Base-by-base conservation (phyloP, 2,329 filamentous ascomycete species). In the Xylaria sp. region DNA sequence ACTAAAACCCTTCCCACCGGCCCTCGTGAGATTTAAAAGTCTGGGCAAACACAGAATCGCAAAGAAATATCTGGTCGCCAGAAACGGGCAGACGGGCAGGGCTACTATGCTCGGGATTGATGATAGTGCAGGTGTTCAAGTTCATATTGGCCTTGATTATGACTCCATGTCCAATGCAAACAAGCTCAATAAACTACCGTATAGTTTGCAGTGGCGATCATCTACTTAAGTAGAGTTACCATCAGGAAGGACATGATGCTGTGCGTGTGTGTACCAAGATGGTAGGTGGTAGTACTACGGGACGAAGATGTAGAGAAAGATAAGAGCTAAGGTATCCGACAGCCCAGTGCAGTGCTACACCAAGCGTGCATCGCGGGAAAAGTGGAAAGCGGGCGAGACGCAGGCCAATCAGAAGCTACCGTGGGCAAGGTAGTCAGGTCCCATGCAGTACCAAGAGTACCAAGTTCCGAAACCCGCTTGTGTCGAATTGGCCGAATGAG, bases 401-500 rank as follows among this genome's bases (percentile, higher is more conserved):
- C 15, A 15, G 18, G 34, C 61, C 65, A 68, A 65, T 64, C 4
- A 60, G 48, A 39, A n/a, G 34, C 39, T 20, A 34, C 18, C 1
- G 32, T 8, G 5, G 23, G n/a, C 12, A 10, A 18, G 7, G 18
- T 36, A 23, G 65, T 48, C 55, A 62, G 52, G 64, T 45, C 64
- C 32, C 45, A 12, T 45, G 18, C 41, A n/a, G n/a, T 20, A 20
- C n/a, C 34, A 39, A 45, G 41, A 18, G 18, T 45, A 45, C 41
- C 41, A 63, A 66, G 63, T 56, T 69, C 67, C 67, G 63, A 69
- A 66, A 69, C 67, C 46, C 55, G 60, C 63, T 69, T 60, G 50
- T 39, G 56, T 57, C 50, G 45, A 63, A 60, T 68, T 32, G 58
- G 39, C 62, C 61, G 58, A 48, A 39, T n/a, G 23, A 43, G n/a